Evolutionary conservation across 352 stramenopile species (phyloP), one percentile per base, ranked within the genome.

Genomic region (Globisporangium alternatum): DNA sequence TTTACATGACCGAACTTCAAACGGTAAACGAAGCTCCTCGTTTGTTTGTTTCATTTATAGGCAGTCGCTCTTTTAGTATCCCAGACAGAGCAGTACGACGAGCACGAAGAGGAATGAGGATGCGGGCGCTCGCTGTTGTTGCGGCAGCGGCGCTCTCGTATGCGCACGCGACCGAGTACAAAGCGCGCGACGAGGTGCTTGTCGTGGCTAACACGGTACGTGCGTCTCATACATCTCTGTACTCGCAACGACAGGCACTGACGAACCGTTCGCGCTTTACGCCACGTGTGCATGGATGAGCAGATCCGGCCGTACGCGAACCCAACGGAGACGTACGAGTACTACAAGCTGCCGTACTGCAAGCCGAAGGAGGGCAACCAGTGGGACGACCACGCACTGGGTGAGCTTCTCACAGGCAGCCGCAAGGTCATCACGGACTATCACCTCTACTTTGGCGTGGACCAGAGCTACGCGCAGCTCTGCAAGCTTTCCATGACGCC

Each of bases 281-380:
- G 48, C 35, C 35, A 41, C 35, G 35, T 41, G 37, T 43, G 53
- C 7, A 10, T 44, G n/a, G 19, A 22, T 13, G 19, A 9, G 15
- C 51, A 88, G 76, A 74, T 89, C 53, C 96, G 95, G 19, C 96
- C 97, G 37, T 99, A 98, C 65, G 98, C 97, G 53, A 99, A 99
- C 78, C 97, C 96, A 22, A 98, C 92, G 3, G 97, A 99, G 75
- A 99, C 96, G 56, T 99, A 99, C 75, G 89, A 97, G 72, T 99
- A 99, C 80, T 99, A 99, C 79, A 98, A 93, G 53, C 80, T 99
- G 47, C 97, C 97, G 30, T 99, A 97, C 82, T 99, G 97, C 72
- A 88, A 93, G 61, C 80, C 81, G 9, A 89, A 88, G 56, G 82
- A 93, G 67, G 74, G 77, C 39, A n/a, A n/a, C 30, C 80, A 96